These are phyloP conservation scores for Coelastrella sp. DNA, from an alignment of 139 green algal genomes.

Conservation along the genomic window DNA sequence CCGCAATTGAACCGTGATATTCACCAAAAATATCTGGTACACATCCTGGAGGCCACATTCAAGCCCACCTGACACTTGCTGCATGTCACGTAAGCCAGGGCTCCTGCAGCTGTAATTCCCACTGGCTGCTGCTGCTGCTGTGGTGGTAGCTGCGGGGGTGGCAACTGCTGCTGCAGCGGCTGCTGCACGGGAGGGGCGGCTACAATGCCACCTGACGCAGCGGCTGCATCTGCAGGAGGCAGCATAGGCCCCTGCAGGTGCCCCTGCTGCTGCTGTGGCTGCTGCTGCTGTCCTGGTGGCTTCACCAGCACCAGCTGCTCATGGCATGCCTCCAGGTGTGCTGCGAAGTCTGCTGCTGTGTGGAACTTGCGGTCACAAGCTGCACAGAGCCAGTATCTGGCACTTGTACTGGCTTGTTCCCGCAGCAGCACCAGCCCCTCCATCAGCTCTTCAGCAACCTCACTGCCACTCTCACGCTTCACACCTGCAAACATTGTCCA, in stretches of 20 bases:
- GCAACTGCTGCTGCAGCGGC: not conserved
- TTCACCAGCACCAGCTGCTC: conserved; percentile 66
- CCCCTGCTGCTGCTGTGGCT: conserved; percentile 17
- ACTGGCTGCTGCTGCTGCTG: conserved; percentile 36
- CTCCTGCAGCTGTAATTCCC: not conserved
- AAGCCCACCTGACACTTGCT: conserved; percentile 59
- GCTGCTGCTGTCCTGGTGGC: not conserved
- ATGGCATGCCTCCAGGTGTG: conserved; percentile 71
- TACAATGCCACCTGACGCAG: too few species aligned
- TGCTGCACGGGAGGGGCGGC: too few species aligned
- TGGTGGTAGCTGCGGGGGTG: not conserved
- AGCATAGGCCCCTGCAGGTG: not conserved
- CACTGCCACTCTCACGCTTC: conserved; percentile 62
- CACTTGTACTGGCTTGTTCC: conserved; percentile 60
- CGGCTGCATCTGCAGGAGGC: not conserved
- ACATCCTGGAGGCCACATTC: not conserved
- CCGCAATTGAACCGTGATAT: too few species aligned
- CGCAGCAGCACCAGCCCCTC: conserved; percentile 75
- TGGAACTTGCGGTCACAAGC: conserved; percentile 71
- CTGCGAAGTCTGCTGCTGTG: conserved; percentile 58
- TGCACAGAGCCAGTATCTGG: conserved; percentile 74
- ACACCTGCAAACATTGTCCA: conserved; percentile 52
- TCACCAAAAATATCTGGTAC: not conserved
- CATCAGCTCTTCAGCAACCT: conserved; percentile 69
- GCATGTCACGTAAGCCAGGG: conserved; percentile 61